Base-by-base conservation (phyloP, 768 basidiomycete species). In the Kwoniella sp. region DNA sequence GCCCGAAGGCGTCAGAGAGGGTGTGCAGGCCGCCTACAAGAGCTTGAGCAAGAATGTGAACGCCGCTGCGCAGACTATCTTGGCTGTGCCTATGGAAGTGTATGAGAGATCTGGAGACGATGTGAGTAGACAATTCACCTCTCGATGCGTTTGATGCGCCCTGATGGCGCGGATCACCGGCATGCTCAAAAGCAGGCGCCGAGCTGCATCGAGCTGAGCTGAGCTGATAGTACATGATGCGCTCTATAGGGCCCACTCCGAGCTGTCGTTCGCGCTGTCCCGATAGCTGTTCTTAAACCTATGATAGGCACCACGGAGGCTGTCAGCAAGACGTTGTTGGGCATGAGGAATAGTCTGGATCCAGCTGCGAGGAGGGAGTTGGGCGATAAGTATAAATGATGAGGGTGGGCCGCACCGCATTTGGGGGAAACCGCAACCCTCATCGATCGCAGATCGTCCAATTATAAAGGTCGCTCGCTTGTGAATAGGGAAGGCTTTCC, bases 221-320 rank as follows among this genome's bases (percentile, higher is more conserved):
- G 38, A 25, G 26, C 30, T 59, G 64, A 66, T 22, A 26, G 30
- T 48, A 52, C 26, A 50, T 55, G 58, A 50, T 38, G n/a, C 58
- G 17, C 11, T 34, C 9, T 15, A 58, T 75, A 98, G 93, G 94
- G 93, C 2, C 87, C 94, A 57, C 90, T 94, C 23, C 89, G 89
- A 61, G 91, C 95, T 25, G 94, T 99, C 28, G 90, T 98, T 66
- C 88, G 96, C 28, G 96, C 96, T 29, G 93, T 98, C 12, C 96
- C 96, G 5, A 94, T 98, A 64, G 96, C 96, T 0, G 93, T 99
- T 12, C 82, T 99, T 71, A 93, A 92, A 74, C 93, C 96, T 1
- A 95, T 96, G 92, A 99, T 98, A 63, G 96, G 96, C 3, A 93
- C 94, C 3, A 92, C 89, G 55, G 95, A 96, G 81, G 96, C 96